Percentiles rank a stretch among this genome's conserved stretches.
phyloP scores from a whole-genome alignment of 208 protist species.

The Acanthamoeba polyphaga region DNA sequence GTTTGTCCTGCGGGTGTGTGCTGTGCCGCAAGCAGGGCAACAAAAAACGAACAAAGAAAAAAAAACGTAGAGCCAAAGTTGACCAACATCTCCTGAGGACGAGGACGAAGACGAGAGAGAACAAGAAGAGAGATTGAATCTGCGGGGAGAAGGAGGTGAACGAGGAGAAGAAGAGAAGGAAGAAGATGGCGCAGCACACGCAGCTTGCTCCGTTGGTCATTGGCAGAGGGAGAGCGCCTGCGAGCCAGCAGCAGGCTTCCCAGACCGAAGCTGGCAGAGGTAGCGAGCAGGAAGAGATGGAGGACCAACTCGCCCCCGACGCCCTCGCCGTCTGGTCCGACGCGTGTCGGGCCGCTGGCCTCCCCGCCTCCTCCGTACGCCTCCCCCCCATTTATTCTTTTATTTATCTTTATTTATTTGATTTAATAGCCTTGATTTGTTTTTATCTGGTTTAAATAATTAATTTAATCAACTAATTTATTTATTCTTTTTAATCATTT shows the following conservation, averaged over 20 bases:
- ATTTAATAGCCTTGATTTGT: not conserved
- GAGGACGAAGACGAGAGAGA: not conserved
- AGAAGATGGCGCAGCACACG: too few relatives aligned
- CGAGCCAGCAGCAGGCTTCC: not conserved
- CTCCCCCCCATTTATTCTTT: not conserved
- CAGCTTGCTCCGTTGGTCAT: too few relatives aligned
- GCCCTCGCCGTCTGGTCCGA: not conserved
- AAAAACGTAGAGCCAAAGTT: conserved; percentile 85
- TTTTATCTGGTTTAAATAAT: not conserved
- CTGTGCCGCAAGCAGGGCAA: too few relatives aligned
- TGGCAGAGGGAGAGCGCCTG: too few relatives aligned
- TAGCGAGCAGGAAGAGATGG: not conserved
- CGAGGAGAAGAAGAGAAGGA: too few relatives aligned
- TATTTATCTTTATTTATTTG: not conserved
- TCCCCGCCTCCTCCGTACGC: not conserved
- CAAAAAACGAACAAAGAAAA: too few relatives aligned
- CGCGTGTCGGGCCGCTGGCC: not conserved
- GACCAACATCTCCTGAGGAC: too few relatives aligned
- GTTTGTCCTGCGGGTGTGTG: too few relatives aligned
- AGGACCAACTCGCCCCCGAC: not conserved
- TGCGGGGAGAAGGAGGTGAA: too few relatives aligned
- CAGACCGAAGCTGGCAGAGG: not conserved
- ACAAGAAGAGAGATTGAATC: not conserved
- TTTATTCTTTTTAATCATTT: not conserved
- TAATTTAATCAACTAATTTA: not conserved